Base-by-base conservation (phyloP, 306 rosid genomes). In the Hylodesmum podocarpum region DNA sequence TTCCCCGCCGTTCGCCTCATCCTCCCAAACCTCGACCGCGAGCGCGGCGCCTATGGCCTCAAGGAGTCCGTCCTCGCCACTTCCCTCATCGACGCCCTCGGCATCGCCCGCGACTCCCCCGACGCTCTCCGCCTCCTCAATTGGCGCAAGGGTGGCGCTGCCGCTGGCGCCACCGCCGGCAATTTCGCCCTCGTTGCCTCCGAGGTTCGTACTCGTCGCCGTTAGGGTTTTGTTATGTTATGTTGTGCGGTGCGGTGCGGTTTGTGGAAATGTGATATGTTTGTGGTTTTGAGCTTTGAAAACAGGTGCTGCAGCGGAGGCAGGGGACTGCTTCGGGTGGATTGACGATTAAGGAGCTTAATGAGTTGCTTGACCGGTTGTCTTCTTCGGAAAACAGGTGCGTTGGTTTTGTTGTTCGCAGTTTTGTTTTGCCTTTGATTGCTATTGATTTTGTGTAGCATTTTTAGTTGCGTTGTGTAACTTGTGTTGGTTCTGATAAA, bases 91-190 rank as follows among this genome's bases (percentile, higher is more conserved):
- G 98, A 91, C 69, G 98, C 95, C 18, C 95, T 94, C 34, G 91
- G 91, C 78, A 83, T 94, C 80, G 78, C 98, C 18, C 81, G 88
- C 27, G 97, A 94, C 63, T 91, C 98, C 28, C 89, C 83, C 5
- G 98, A 94, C 67, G 96, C 97, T 34, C 76, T 82, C 18, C 91
- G 94, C 54, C 98, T 94, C 78, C 41, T 91, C 81, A 91, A 94
- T 70, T 94, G 98, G 98, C 91, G 98, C 39, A 94, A 87, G 70
- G 98, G 96, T 4, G 97, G 96, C 14, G 84, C 95, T 8, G 79
- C 76, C 44, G 78, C 96, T 27, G 97, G 97, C 8, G 81, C 84
- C 34, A 83, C 81, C 78, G 98, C 87, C 39, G 98, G 98, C 0
- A 91, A 94, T 78, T 94, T 91, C 43, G 86, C 98, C 2, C 89